A percentile compares a stretch with the other conserved stretches of the same genome.
Conservation (phyloP, 2,329 filamentous ascomycete species). For the Penicillium aurantiogriseum region DNA sequence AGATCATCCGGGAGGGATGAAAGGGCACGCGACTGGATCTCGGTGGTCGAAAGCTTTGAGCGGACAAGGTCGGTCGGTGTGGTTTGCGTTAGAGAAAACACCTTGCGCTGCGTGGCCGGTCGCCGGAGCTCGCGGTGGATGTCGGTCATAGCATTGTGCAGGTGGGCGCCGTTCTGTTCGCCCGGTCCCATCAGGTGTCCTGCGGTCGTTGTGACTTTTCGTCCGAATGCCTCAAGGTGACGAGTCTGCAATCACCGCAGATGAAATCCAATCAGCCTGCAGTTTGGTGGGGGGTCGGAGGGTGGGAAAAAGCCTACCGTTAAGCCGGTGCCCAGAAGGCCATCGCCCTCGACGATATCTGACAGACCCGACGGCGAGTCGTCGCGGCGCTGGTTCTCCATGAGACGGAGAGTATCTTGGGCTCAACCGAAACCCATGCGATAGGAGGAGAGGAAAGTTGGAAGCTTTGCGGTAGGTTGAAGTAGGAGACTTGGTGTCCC, state of each 20-base stretch:
- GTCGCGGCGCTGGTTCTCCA: slow-evolving; percentile 48
- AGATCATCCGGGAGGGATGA: slow-evolving; percentile 88
- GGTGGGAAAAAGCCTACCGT: slow-evolving; percentile 39
- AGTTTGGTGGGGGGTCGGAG: slow-evolving; percentile 3
- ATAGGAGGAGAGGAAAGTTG: slow-evolving; percentile 15
- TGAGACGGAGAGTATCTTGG: slow-evolving; percentile 25
- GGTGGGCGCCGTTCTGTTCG: slow-evolving; percentile 61
- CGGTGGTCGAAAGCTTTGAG: slow-evolving; percentile 80
- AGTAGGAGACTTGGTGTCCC: slow-evolving; percentile 26
- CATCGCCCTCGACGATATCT: slow-evolving; percentile 44
- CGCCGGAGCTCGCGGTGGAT: slow-evolving; percentile 85
- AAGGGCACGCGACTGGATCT: slow-evolving; percentile 92
- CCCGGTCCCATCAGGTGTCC: slow-evolving; percentile 77
- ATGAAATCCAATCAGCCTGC: slow-evolving; percentile 13
- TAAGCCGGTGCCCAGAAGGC: slow-evolving; percentile 49
- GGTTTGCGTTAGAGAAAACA: slow-evolving; percentile 87
- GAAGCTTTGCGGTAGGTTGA: slow-evolving; percentile 11
- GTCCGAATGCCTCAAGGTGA: slow-evolving; percentile 85
- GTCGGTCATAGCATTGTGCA: slow-evolving; percentile 82
- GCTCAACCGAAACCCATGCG: slow-evolving; percentile 31
- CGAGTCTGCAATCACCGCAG: slow-evolving; percentile 60
- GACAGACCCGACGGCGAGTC: slow-evolving; percentile 46
- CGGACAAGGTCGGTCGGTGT: slow-evolving; percentile 93
- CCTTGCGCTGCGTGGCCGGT: slow-evolving; percentile 78
- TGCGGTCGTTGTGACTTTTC: slow-evolving; percentile 92